These are phyloP conservation scores for Aspergillus uvarum DNA, from an alignment of 2,329 filamentous ascomycete species.

Conservation along the genomic window DNA sequence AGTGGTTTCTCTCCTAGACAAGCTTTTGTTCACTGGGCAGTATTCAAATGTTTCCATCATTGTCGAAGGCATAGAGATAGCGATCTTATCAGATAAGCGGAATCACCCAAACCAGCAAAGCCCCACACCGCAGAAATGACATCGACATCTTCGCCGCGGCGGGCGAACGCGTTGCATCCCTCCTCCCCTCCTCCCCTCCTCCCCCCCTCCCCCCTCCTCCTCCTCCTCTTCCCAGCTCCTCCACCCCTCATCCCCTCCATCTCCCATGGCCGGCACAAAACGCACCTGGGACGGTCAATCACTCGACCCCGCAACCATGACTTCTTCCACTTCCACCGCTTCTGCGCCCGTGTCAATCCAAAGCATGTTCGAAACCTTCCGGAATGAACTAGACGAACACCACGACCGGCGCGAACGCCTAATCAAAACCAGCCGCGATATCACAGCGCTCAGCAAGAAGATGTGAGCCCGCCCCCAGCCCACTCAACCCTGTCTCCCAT, in stretches of 20 bases:
- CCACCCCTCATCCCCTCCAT: background rate
- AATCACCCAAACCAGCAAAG: constrained; percentile 8
- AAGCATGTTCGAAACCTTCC: constrained; percentile 81
- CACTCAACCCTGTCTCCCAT: no score
- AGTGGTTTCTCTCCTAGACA: no score
- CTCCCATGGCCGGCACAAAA: constrained; percentile 37
- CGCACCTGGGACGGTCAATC: constrained; percentile 40
- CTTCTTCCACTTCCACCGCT: background rate
- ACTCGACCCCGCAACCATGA: constrained; percentile 10
- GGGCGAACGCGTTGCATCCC: background rate
- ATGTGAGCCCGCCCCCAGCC: constrained; percentile 60
- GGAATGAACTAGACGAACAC: constrained; percentile 86
- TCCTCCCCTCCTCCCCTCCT: background rate
- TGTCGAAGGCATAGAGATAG: no score
- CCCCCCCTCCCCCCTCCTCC: background rate
- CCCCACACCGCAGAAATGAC: constrained; percentile 12
- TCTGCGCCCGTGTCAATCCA: constrained; percentile 41
- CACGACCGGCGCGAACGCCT: constrained; percentile 88
- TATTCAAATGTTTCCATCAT: no score
- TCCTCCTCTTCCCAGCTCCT: background rate
- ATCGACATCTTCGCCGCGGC: constrained; percentile 1
- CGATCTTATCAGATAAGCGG: constrained; percentile 18
- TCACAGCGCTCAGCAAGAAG: constrained; percentile 94
- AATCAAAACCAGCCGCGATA: constrained; percentile 86
- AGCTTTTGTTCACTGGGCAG: no score